phyloP scores from a whole-genome alignment of 2,329 filamentous ascomycete genomes.

The Cordyceps sp. region DNA sequence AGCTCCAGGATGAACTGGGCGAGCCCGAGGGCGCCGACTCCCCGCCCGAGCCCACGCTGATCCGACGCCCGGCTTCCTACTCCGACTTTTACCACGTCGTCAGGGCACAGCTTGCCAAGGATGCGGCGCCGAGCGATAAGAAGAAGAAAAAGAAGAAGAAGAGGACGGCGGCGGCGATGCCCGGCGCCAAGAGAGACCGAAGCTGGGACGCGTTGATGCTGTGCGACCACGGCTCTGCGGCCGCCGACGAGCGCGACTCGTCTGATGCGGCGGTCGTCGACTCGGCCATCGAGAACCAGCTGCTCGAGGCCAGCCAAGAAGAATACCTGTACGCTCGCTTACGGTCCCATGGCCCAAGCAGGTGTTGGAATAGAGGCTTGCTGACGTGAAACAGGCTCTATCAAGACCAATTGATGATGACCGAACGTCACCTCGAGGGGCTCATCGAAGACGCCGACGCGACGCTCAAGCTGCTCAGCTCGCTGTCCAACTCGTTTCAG shows the following conservation, averaged over 20 bases:
- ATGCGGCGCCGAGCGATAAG: slow-evolving; percentile 21
- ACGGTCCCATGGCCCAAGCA: too few species aligned
- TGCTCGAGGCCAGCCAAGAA: slow-evolving; percentile 70
- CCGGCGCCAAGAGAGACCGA: slow-evolving; percentile 22
- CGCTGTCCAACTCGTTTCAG: slow-evolving; percentile 72
- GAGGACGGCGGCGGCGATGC: too few species aligned
- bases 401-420: slow-evolving; percentile 63
- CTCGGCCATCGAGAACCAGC: slow-evolving; percentile 37
- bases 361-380: too few species aligned
- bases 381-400: slow-evolving; percentile 39
- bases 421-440: slow-evolving; percentile 65
- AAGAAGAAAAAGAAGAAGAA: slow-evolving; percentile 16
- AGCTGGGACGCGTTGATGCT: slow-evolving; percentile 35
- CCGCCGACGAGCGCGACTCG: slow-evolving; percentile 9
- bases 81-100: slow-evolving; percentile 58
- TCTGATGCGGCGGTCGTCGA: slow-evolving; percentile 7
- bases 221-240: slow-evolving; percentile 1
- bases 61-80: slow-evolving; percentile 55
- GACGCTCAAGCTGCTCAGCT: slow-evolving; percentile 59
- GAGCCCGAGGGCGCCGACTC: slow-evolving; percentile 37
- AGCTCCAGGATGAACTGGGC: slow-evolving; percentile 34
- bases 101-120: slow-evolving; percentile 37
- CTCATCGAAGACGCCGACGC: slow-evolving; percentile 63
- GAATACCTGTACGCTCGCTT: slow-evolving; percentile 52
- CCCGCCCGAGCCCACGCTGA: slow-evolving; percentile 49